Percentiles rank a stretch among this genome's conserved stretches.
Conservation (phyloP, 345 rosid genomes). For the Gossypium thurberi region DNA sequence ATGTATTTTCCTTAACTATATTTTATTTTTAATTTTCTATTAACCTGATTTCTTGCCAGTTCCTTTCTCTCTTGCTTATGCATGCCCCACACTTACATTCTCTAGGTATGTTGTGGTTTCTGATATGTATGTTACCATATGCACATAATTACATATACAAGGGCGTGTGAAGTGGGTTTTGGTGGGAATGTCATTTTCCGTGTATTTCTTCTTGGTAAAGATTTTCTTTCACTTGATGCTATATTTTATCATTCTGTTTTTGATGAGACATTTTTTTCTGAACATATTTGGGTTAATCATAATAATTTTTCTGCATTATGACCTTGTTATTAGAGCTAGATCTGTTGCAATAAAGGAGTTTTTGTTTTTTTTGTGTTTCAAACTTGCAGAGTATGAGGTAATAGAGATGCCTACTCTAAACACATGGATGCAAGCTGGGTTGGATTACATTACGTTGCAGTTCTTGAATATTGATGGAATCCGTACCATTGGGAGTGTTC, state of each 20-base stretch:
- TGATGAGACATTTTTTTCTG: background rate
- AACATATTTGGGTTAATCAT: background rate
- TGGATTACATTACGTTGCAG: conserved; percentile 86
- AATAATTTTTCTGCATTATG: background rate
- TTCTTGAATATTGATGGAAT: conserved; percentile 83
- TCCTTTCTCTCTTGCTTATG: background rate
- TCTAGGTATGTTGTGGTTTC: background rate
- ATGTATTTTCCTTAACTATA: background rate
- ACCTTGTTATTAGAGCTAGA: background rate
- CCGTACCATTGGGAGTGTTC: conserved; percentile 87
- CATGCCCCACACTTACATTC: background rate
- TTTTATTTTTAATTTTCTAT: background rate
- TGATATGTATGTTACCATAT: background rate
- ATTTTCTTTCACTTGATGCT: background rate
- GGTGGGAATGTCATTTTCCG: background rate
- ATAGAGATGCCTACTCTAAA: conserved; percentile 63
- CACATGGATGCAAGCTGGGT: conserved; percentile 91
- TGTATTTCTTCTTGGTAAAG: background rate
- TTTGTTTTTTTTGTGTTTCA: conserved; percentile 10
- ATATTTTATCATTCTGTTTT: background rate
- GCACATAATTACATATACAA: background rate
- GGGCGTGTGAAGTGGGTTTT: background rate
- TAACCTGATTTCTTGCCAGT: background rate
- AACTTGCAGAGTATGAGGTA: conserved; percentile 80
- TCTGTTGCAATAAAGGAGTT: background rate